Percentiles rank a stretch among this genome's conserved stretches.
Conservation (phyloP, 805 yeast species). For the Allodekkera sacchari region DNA sequence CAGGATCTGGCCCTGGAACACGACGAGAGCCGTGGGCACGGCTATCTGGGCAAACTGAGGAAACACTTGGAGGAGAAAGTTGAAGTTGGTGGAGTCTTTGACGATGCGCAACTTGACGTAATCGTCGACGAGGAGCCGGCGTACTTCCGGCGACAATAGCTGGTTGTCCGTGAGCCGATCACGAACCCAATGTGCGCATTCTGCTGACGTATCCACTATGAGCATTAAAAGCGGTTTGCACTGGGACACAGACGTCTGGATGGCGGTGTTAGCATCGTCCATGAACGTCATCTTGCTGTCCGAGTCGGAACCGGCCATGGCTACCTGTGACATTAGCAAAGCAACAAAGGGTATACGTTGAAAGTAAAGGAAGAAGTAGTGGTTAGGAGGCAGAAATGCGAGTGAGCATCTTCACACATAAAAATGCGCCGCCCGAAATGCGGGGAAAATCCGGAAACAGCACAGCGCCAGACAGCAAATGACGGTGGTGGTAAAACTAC, state of each 20-base stretch:
- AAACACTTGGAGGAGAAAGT: slow-evolving; percentile 46
- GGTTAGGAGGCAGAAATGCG: no score
- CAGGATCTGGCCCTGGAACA: slow-evolving; percentile 39
- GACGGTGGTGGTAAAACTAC: no score
- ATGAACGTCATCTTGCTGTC: no score
- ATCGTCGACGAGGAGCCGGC: slow-evolving; percentile 13
- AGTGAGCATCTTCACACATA: no score
- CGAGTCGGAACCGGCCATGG: no score
- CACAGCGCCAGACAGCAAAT: no score
- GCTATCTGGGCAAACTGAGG: slow-evolving; percentile 28
- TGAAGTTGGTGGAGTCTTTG: slow-evolving; percentile 35
- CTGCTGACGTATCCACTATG: slow-evolving; percentile 17
- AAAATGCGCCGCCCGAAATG: no score
- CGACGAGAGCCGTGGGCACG: slow-evolving; percentile 50
- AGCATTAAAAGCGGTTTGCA: slow-evolving; percentile 33
- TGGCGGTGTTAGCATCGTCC: slow-evolving; percentile 26
- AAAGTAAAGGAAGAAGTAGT: no score
- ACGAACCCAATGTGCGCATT: slow-evolving; percentile 18
- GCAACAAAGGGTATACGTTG: no score
- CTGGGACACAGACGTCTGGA: slow-evolving; percentile 28
- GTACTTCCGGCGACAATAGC: slow-evolving; percentile 10
- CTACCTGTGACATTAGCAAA: no score
- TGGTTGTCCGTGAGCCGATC: slow-evolving; percentile 3
- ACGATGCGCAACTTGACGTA: slow-evolving; percentile 35
- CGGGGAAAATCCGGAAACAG: no score